Evolutionary conservation across 805 yeast species (phyloP).

Genomic region (Zygosaccharomyces siamensis): DNA sequence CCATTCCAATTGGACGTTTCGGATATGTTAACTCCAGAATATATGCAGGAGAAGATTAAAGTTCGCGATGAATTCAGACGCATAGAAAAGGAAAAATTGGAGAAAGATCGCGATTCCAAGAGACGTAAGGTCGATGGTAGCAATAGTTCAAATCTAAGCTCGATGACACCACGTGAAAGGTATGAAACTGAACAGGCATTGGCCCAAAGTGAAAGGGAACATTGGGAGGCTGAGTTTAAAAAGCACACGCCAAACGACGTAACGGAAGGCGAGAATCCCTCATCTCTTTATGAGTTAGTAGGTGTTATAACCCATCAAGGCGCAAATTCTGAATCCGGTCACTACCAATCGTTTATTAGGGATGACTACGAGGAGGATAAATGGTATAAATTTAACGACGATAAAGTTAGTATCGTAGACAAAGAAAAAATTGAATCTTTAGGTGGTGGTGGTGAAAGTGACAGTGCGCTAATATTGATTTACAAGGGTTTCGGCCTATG

Average conservation of each 20-base stretch:
- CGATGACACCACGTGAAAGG: constrained; percentile 48
- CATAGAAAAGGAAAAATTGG: constrained; percentile 69
- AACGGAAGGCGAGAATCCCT: constrained; percentile 67
- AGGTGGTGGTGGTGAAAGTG: constrained; percentile 98
- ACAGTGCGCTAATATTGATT: constrained; percentile 82
- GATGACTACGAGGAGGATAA: constrained; percentile 67
- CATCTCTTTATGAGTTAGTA: constrained; percentile 76
- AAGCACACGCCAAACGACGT: constrained; percentile 46
- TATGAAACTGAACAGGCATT: constrained; percentile 47
- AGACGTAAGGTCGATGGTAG: constrained; percentile 40
- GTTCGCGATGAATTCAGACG: constrained; percentile 73
- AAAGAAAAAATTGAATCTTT: constrained; percentile 77
- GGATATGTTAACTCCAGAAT: constrained; percentile 77
- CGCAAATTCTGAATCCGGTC: constrained; percentile 94
- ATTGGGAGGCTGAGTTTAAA: constrained; percentile 45
- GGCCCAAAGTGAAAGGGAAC: constrained; percentile 45
- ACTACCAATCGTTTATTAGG: constrained; percentile 84
- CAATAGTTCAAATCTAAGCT: constrained; percentile 16
- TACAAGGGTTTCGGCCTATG: constrained; percentile 76
- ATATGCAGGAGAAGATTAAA: constrained; percentile 59
- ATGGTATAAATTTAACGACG: constrained; percentile 97
- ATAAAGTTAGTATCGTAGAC: constrained; percentile 71
- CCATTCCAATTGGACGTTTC: constrained; percentile 89
- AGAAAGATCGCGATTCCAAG: constrained; percentile 66
- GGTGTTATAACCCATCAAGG: constrained; percentile 93